phyloP scores from a whole-genome alignment of 768 basidiomycete genomes.

The Hygrophoropsis aurantiaca region DNA sequence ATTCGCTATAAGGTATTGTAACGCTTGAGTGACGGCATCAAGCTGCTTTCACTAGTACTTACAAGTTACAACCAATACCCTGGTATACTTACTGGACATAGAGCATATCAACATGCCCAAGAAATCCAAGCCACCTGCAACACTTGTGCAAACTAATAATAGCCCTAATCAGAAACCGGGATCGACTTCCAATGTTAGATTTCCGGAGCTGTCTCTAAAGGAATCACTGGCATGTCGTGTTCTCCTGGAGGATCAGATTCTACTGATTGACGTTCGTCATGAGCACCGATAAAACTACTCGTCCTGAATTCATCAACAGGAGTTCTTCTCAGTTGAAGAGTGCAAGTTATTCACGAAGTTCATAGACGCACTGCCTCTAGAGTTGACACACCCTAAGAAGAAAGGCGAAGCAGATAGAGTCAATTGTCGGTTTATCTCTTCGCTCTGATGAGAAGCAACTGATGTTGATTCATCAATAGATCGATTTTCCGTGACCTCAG shows the following conservation, averaged over 20 bases:
- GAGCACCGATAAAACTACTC: background rate
- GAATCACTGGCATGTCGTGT: conserved; percentile 42
- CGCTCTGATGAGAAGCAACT: background rate
- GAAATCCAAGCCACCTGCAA: background rate
- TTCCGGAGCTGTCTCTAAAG: conserved; percentile 49
- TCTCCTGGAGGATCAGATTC: conserved; percentile 63
- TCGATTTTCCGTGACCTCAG: conserved; percentile 59
- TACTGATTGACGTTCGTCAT: conserved; percentile 54
- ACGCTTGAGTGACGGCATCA: no score
- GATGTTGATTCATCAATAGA: conserved; percentile 40
- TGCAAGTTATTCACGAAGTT: conserved; percentile 61
- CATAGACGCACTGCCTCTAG: conserved; percentile 58
- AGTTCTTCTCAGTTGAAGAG: conserved; percentile 56
- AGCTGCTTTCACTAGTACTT: no score
- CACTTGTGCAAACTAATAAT: background rate
- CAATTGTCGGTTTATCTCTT: conserved; percentile 49
- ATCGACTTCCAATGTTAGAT: conserved; percentile 17
- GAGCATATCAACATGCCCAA: conserved; percentile 5
- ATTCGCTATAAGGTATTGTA: no score
- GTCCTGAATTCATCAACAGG: conserved; percentile 33
- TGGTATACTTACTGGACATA: no score
- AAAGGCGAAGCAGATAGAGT: conserved; percentile 69
- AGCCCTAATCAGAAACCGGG: background rate
- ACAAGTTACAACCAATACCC: no score
- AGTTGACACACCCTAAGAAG: conserved; percentile 70